Evolutionary conservation across 2,329 filamentous ascomycete species (phyloP), one percentile per base, ranked within the genome.

Genomic region (Alternaria burnsii): DNA sequence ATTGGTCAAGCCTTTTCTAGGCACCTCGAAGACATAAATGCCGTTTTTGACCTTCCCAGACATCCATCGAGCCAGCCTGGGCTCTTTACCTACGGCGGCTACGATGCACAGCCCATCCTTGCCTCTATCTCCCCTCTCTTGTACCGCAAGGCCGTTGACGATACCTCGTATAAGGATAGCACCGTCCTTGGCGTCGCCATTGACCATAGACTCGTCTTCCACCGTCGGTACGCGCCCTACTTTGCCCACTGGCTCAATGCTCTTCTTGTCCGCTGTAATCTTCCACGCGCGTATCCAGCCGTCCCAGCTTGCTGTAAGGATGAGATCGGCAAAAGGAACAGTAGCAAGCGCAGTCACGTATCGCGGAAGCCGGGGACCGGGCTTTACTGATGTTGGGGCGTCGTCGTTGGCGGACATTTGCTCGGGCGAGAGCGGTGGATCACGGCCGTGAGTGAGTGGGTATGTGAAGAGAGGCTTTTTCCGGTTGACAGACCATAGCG

Each of bases 221-320:
- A 67, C 61, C 22, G 62, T 40, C 12, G 73, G 68, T 10, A 77
- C 60, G 3, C 65, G 67, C 14, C 87, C 90, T 30, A 95, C 82
- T 1, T 88, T 83, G 1, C 93, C 93, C 8, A 93, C 79, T 0
- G 87, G 81, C 71, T 95, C 89, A 44, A 99, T 72, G 22, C 67
- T 71, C 81, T 94, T 95, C 76, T 97, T 94, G 42, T 92, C 88
- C 54, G 66, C 62, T 10, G 89, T 91, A 20, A 99, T 84, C 62
- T 86, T 88, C 95, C 95, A 99, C 5, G 90, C 90, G 51, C 94
- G 86, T 59, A 99, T 85, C 78, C 87, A 89, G 3, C 95, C 95
- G 75, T 97, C 95, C 94, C 94, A 99, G 79, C 93, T 97, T 32
- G 94, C 95, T 67, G 89, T 96, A 52, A 99, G 83, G 58, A 99